Conservation (phyloP, 2,329 filamentous ascomycete genomes). For the Pestalotiopsis sp. region DNA sequence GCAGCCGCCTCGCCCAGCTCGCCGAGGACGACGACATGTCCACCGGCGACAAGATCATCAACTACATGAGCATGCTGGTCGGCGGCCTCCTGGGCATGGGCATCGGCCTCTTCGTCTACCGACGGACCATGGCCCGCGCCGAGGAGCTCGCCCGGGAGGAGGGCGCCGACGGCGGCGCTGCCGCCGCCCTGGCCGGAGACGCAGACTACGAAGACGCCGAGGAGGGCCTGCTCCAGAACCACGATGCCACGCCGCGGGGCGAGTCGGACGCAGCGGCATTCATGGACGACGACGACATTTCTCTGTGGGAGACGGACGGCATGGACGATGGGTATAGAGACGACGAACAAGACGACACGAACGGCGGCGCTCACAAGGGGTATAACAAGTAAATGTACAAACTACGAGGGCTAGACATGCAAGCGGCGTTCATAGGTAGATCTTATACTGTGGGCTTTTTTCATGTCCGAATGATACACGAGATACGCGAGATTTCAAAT, state of each 20-base stretch:
- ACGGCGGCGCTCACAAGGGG: slow-evolving; percentile 7
- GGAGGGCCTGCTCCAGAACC: slow-evolving; percentile 37
- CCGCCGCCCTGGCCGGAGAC: slow-evolving; percentile 26
- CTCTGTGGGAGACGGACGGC: slow-evolving; percentile 54
- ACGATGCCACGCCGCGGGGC: slow-evolving; percentile 35
- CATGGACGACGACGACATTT: slow-evolving; percentile 63
- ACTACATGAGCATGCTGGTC: slow-evolving; percentile 79
- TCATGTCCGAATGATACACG: neutral
- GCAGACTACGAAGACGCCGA: slow-evolving; percentile 48
- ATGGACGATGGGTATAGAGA: slow-evolving; percentile 30
- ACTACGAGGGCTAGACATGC: neutral
- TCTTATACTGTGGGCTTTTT: neutral
- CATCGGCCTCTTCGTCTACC: slow-evolving; percentile 87
- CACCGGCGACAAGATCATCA: slow-evolving; percentile 74
- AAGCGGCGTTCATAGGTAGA: neutral
- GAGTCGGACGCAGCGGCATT: slow-evolving; percentile 55
- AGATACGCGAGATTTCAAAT: neutral
- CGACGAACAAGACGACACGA: slow-evolving; percentile 22
- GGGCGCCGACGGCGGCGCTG: slow-evolving; percentile 38
- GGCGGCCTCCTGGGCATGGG: slow-evolving; percentile 71
- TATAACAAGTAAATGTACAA: slow-evolving; percentile 1
- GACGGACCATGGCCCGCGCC: slow-evolving; percentile 65
- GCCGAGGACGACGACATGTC: slow-evolving; percentile 90
- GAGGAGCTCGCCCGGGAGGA: slow-evolving; percentile 57
- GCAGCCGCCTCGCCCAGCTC: slow-evolving; percentile 77